Base-by-base conservation (phyloP, 345 rosid genomes). In the Hirschfeldia incana region DNA sequence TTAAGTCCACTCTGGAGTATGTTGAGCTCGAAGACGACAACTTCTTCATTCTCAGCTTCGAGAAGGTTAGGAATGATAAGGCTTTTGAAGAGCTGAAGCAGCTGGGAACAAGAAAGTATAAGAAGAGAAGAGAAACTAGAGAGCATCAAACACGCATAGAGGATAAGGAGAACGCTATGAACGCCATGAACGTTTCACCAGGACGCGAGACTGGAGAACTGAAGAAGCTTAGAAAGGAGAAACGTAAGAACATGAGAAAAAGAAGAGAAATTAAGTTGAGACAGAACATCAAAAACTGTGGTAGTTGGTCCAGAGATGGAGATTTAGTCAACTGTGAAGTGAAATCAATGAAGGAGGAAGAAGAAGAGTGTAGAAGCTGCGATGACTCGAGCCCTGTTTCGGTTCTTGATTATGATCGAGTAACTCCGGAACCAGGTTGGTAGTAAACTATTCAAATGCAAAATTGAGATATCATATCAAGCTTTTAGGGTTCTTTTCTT, bases 331-430 rank as follows among this genome's bases (percentile, higher is more conserved):
- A 21, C 9, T 67, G 66, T 57, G 82, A 69, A 69, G 73, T 69
- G 33, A 75, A 37, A 58, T 16, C 66, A 60, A 79, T 70, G 21
- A 87, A 65, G 72, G 86, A 79, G 9, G 76, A 70, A 2, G 76
- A 70, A 26, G 78, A 83, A 29, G 94, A 89, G 36, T 75, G 73
- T 29, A 87, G 76, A 66, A 80, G 85, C 83, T 85, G 84, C 80
- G 70, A 92, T 79, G 89, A 89, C 44, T 86, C 86, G 2, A 94
- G 97, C 84, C 98, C 97, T 12, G 93, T 94, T 83, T 94, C 96
- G 1, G 98, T 92, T 84, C 96, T 92, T 80, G 97, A 87, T 80
- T 88, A 85, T 66, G 85, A 84, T 73, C 84, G 70, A 67, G 77
- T 81, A 36, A 51, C 72, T 65, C 78, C 86, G 7, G 29, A 51